Evolutionary conservation across 2,329 filamentous ascomycete species (phyloP), one percentile per base, ranked within the genome.

Genomic region (Cadophora luteo-olivacea): DNA sequence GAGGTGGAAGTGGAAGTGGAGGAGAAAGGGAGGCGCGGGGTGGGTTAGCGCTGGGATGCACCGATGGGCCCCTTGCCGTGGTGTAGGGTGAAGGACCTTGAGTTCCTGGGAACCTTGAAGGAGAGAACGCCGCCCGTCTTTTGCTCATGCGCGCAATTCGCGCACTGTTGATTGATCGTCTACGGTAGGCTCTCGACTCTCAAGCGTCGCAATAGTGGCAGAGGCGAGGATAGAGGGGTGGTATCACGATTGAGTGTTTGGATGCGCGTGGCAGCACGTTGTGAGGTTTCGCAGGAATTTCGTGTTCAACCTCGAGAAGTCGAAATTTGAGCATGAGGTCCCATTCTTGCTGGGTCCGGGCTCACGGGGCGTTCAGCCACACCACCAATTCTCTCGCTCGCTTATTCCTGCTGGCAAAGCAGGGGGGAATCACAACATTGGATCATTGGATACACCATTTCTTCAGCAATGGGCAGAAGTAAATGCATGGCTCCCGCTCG

Each of bases 241-340:
- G 69, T 66, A 36, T 61, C 22, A 69, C 63, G 38, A 66, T 66
- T 54, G 68, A 65, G 55, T 55, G 58, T 52, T 61, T n/a, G 25
- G 65, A 33, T 58, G 70, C 69, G 70, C 70, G 70, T 73, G 70
- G 70, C 66, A 72, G 69, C 69, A 70, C 67, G 69, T 72, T 71
- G 68, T 66, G 58, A 62, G 68, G 72, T 72, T 68, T 64, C 65
- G 69, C 69, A 70, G 60, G 66, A 55, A 32, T 36, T 32, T 52
- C 58, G 41, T 61, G 58, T 61, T n/a, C 58, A 45, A 48, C 22
- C 22, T 19, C 33, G 25, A 61, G 41, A 4, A 33, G 12, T 48
- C 58, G 25, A 48, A 32, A 25, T 19, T 36, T 16, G 58, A 61
- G 55, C 55, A 41, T 51, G 29, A 22, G 45, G 60, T 49, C 22